Evolutionary conservation across 305 asterid species (phyloP).

Genomic region (Nicotiana rustica): DNA sequence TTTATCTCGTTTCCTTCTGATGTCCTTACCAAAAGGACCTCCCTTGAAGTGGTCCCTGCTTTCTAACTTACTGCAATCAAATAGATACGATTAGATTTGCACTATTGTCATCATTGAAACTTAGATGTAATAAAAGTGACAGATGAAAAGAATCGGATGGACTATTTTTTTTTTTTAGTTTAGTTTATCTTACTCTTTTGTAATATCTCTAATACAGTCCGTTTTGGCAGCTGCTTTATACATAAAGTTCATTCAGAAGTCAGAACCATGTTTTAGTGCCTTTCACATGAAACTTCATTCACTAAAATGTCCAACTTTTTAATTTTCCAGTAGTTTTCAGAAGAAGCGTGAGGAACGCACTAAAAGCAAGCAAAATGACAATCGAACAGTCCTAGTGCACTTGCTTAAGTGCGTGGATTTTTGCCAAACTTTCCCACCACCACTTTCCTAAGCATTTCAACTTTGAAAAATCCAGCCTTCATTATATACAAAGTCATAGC

Average conservation of each 20-base stretch:
- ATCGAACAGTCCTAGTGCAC: conserved; percentile 41
- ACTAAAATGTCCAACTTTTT: background rate
- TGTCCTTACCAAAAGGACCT: no score
- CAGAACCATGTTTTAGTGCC: background rate
- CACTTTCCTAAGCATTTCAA: conserved; percentile 50
- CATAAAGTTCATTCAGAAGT: conserved; percentile 18
- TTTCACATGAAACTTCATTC: conserved; percentile 23
- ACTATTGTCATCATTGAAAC: no score
- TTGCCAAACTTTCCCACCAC: conserved; percentile 43
- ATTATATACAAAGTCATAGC: conserved; percentile 25
- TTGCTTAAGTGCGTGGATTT: conserved; percentile 56
- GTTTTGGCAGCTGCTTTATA: background rate
- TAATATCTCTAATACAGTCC: background rate
- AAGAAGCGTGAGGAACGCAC: conserved; percentile 50
- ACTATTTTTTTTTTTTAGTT: no score
- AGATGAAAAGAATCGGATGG: no score
- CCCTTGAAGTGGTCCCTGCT: no score
- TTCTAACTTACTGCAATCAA: no score
- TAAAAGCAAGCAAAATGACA: conserved; percentile 39
- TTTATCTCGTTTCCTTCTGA: no score
- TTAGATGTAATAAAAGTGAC: no score
- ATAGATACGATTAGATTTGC: no score
- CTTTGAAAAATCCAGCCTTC: conserved; percentile 34
- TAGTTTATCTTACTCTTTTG: no score
- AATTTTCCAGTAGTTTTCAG: background rate